Conservation (phyloP, 208 protist genomes). For the Trypanosomatidae sp. region DNA sequence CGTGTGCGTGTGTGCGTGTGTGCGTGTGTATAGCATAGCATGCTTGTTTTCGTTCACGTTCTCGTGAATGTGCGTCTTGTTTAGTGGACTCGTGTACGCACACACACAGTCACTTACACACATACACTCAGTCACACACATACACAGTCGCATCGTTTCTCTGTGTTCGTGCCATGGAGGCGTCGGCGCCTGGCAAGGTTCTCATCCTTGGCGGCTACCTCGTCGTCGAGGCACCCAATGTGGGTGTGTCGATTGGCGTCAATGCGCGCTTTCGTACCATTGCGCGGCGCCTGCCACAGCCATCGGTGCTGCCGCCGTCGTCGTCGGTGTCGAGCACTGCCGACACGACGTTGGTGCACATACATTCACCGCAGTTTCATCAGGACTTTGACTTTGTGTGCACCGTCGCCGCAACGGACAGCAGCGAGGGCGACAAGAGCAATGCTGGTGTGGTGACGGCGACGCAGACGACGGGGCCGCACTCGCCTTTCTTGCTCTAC, state of each 20-base stretch:
- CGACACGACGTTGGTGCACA: slow-evolving; percentile 21
- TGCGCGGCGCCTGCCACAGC: no score
- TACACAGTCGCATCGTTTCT: no score
- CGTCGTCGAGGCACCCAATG: slow-evolving; percentile 84
- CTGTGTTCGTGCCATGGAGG: no score
- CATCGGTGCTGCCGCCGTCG: slow-evolving; percentile 11
- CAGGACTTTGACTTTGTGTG: slow-evolving; percentile 49
- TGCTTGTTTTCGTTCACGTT: no score
- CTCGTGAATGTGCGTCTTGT: no score
- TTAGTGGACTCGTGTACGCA: no score
- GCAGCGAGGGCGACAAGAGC: no score
- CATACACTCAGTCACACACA: no score
- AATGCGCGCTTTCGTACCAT: slow-evolving; percentile 82
- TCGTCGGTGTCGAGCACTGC: neutral
- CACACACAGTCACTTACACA: no score
- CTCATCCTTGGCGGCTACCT: slow-evolving; percentile 94
- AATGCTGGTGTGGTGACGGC: slow-evolving; percentile 20
- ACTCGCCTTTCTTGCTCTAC: slow-evolving; percentile 55
- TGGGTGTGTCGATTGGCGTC: slow-evolving; percentile 89
- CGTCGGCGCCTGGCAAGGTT: slow-evolving; percentile 91
- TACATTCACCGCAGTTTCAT: slow-evolving; percentile 76
- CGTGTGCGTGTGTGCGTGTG: no score
- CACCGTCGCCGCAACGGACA: neutral
- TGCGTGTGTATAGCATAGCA: no score
- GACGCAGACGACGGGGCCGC: slow-evolving; percentile 34